Evolutionary conservation across 2,329 filamentous ascomycete genomes (phyloP).

Genomic region (Diaporthe capsici): DNA sequence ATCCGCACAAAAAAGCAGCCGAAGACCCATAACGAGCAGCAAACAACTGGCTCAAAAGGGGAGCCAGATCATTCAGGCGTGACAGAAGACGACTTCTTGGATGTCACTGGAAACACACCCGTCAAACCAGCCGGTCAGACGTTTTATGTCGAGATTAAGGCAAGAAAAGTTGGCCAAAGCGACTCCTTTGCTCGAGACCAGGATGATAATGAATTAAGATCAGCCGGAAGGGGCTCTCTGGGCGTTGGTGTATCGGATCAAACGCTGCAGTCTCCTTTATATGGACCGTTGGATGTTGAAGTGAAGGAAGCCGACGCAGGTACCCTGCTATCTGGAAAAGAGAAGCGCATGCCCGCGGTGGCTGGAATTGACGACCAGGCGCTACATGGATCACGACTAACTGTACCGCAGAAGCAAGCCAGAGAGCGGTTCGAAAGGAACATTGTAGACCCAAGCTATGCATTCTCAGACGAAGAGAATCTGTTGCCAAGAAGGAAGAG

Average conservation of each 20-base stretch:
- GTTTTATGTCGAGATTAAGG: slow-evolving; percentile 38
- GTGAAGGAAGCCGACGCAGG: slow-evolving; percentile 46
- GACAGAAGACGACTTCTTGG: slow-evolving; percentile 28
- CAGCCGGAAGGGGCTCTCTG: not conserved
- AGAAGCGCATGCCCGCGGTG: not conserved
- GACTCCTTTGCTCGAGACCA: not conserved
- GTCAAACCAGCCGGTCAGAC: slow-evolving; percentile 15
- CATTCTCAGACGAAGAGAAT: slow-evolving; percentile 56
- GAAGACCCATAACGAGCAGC: not conserved
- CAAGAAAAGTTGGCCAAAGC: not conserved
- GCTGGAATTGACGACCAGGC: not conserved
- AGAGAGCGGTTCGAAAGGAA: slow-evolving; percentile 40
- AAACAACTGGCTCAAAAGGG: not conserved
- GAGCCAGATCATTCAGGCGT: not conserved
- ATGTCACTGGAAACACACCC: slow-evolving; percentile 22
- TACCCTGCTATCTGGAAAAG: slow-evolving; percentile 42
- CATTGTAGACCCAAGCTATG: slow-evolving; percentile 46
- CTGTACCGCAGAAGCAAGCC: not conserved
- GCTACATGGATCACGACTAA: not conserved
- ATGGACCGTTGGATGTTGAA: not conserved
- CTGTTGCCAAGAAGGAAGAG: slow-evolving; percentile 42
- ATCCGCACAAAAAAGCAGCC: not conserved
- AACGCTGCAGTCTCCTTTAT: not conserved
- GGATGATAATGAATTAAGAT: no score
- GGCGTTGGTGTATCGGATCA: not conserved